Base-by-base conservation (phyloP, 352 stramenopile genomes). In the Phytophthora palmivora region DNA sequence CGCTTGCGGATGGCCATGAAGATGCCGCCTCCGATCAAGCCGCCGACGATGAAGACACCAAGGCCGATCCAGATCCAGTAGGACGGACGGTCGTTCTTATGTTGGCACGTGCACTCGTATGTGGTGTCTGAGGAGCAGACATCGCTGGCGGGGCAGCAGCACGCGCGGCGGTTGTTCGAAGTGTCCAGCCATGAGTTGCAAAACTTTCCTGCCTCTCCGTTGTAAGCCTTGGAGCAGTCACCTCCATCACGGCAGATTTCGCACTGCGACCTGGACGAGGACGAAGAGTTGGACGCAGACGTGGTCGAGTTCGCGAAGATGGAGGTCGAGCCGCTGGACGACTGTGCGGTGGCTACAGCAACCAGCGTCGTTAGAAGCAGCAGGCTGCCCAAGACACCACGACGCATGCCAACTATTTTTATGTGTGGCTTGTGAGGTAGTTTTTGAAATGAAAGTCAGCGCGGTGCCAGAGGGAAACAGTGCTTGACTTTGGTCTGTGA, bases 161-260 rank as follows among this genome's bases (percentile, higher is more conserved):
- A 91, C 16, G 76, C 57, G 33, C 69, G 67, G n/a, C 63, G 63
- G n/a, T 73, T 62, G 28, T 49, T 72, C 5, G 54, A 58, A 24
- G 56, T 49, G 67, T 77, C 70, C 32, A 89, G 63, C 76, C 74
- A 91, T 36, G 67, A 62, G 38, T 74, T 68, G 56, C 82, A 91
- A 60, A 72, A 91, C 49, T 85, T 43, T 9, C 78, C 82, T 0
- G 71, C 59, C 1, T 34, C 43, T 18, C 55, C 71, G 24, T 86
- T 60, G 63, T 80, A 91, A 15, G 79, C 82, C 43, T 69, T 39
- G n/a, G 52, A 65, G 64, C 82, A 91, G 38, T 81, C 63, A 22
- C 64, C 68, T 2, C 67, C 52, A 48, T 86, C 77, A 19, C 72
- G 69, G 53, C 81, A 90, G 52, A 87, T 66, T 60, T 90, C 72